phyloP scores from a whole-genome alignment of 1,139 yeast species.

The Yamadazyma triangularis region DNA sequence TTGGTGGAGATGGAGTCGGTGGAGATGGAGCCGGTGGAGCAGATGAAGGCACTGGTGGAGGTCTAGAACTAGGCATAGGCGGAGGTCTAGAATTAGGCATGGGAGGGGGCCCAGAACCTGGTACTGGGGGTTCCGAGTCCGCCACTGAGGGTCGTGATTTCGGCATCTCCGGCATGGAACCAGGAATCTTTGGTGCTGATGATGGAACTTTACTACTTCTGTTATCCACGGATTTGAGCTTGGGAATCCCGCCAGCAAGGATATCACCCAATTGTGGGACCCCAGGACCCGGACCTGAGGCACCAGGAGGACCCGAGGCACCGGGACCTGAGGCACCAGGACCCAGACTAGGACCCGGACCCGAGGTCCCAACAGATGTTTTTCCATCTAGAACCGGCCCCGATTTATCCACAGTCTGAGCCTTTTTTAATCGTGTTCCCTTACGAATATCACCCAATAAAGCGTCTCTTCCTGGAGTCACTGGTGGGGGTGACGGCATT shows the following conservation, averaged over 20 bases:
- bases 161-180: constrained; percentile 9
- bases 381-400: constrained; percentile 38
- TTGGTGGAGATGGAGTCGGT: constrained; percentile 14
- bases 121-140: constrained; percentile 4
- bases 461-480: constrained; percentile 64
- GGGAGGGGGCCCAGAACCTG: constrained; percentile 3
- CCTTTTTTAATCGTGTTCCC: constrained; percentile 71
- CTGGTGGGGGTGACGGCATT: constrained; percentile 27
- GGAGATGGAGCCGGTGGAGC: constrained; percentile 7
- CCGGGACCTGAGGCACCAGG: constrained; percentile 4
- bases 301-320: constrained; percentile 1
- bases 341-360: constrained; percentile 8
- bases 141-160: constrained; percentile 10
- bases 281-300: constrained; percentile 15
- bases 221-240: constrained; percentile 55
- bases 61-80: constrained; percentile 4
- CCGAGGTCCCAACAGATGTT: no score
- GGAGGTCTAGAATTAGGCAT: constrained; percentile 5
- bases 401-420: constrained; percentile 48
- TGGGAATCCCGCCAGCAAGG: constrained; percentile 86
- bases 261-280: constrained; percentile 70
- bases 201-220: constrained; percentile 41
- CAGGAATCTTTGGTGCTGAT: constrained; percentile 33
- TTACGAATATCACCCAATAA: constrained; percentile 81
- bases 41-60: constrained; percentile 6